phyloP scores from a whole-genome alignment of 2,329 filamentous ascomycete genomes.

The Orbilia blumenaviensis region DNA sequence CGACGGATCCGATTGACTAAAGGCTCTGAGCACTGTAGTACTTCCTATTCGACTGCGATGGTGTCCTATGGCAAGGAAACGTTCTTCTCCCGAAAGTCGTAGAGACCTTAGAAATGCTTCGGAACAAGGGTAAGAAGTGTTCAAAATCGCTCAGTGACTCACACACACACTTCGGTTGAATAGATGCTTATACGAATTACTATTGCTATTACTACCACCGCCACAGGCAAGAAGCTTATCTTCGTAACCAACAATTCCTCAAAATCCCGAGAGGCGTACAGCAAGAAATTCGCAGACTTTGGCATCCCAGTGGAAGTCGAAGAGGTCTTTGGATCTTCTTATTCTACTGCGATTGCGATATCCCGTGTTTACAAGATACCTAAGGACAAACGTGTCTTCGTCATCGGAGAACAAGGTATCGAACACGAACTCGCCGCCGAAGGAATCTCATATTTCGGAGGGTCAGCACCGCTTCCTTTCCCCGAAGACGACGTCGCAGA shows the following conservation, averaged over 20 bases:
- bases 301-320: constrained; percentile 82
- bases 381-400: constrained; percentile 86
- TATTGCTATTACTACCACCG: not conserved
- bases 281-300: constrained; percentile 84
- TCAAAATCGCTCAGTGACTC: no score
- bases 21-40: constrained; percentile 66
- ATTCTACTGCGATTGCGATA: constrained; percentile 95
- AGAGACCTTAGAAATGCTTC: constrained; percentile 84
- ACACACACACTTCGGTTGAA: not conserved
- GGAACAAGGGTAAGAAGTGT: constrained; percentile 73
- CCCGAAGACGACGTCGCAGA: constrained; percentile 50
- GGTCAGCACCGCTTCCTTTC: constrained; percentile 70
- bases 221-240: constrained; percentile 82
- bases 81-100: constrained; percentile 84
- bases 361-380: constrained; percentile 85
- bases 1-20: not conserved
- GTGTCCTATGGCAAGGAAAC: constrained; percentile 95
- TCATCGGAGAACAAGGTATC: constrained; percentile 89
- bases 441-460: constrained; percentile 80
- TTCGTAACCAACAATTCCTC: constrained; percentile 99
- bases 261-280: constrained; percentile 91
- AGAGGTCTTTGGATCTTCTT: constrained; percentile 95
- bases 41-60: constrained; percentile 97
- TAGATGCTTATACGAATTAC: not conserved
- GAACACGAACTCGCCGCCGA: constrained; percentile 87